Percentiles rank a stretch among this genome's conserved stretches.
phyloP scores from a whole-genome alignment of 148 eudicot genomes.

The Cornus suecica region DNA sequence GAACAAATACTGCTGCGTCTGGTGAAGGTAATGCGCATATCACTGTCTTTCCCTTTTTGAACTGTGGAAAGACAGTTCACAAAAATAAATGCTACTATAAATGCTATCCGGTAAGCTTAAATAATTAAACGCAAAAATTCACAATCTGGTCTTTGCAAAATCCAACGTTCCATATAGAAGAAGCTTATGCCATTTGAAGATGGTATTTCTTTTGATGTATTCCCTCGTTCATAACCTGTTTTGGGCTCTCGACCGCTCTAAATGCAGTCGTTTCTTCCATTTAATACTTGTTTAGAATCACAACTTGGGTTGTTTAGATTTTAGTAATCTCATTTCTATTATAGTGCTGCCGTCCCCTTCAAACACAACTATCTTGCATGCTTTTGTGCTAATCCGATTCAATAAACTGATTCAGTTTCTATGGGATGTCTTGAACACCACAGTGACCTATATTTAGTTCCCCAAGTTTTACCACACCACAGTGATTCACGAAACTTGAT shows the following conservation, averaged over 20 bases:
- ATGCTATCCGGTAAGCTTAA: not conserved
- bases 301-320: not conserved
- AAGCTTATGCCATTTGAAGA: not conserved
- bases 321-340: not conserved
- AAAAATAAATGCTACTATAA: slow-evolving; percentile 4
- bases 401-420: too few relatives aligned
- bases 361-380: not conserved
- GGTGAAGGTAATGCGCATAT: slow-evolving; percentile 55
- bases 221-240: not conserved
- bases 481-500: not conserved
- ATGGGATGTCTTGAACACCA: not conserved
- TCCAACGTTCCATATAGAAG: not conserved
- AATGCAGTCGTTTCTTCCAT: not conserved
- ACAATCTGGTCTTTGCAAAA: not conserved
- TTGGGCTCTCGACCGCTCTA: not conserved
- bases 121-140: not conserved
- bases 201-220: not conserved
- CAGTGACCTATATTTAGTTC: not conserved
- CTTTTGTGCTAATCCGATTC: too few relatives aligned
- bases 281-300: not conserved
- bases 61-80: too few relatives aligned
- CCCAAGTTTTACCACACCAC: not conserved
- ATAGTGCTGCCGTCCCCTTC: not conserved
- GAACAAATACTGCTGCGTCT: slow-evolving; percentile 36
- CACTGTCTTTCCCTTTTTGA: not conserved